phyloP scores from a whole-genome alignment of 2,329 filamentous ascomycete genomes.

The Trichoderma lentiforme region DNA sequence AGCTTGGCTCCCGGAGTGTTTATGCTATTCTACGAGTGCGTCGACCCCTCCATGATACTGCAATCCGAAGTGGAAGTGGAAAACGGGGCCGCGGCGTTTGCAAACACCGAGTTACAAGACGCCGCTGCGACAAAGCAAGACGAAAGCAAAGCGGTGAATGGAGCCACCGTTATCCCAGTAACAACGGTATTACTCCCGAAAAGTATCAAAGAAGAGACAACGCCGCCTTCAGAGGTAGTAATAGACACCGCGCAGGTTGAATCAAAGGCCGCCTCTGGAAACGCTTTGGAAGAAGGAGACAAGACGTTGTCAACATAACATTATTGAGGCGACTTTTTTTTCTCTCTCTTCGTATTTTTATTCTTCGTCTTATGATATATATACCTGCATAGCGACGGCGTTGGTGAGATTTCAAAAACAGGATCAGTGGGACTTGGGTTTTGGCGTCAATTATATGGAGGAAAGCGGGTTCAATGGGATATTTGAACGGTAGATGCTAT shows the following conservation, averaged over 20 bases:
- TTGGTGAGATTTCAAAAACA: constrained; percentile 10
- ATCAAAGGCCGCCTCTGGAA: background rate
- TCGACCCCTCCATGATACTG: constrained; percentile 52
- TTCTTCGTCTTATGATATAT: background rate
- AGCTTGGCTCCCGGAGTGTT: constrained; percentile 75
- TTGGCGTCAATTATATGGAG: background rate
- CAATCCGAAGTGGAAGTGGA: constrained; percentile 28
- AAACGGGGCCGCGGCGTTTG: constrained; percentile 23
- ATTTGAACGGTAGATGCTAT: background rate
- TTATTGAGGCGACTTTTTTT: background rate
- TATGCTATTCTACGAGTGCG: constrained; percentile 93
- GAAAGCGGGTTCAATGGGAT: background rate
- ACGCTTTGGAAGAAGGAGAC: background rate
- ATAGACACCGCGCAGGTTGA: background rate
- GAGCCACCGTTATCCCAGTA: background rate
- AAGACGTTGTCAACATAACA: background rate
- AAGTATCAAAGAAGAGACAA: background rate
- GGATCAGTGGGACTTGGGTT: background rate
- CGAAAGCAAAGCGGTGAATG: background rate
- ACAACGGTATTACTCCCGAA: background rate
- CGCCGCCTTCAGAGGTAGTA: background rate
- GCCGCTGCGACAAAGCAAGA: background rate
- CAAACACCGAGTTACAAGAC: constrained; percentile 15
- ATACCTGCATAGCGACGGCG: constrained; percentile 30
- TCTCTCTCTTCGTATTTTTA: background rate